These are phyloP conservation scores for Russula vinacea DNA, from an alignment of 768 basidiomycete genomes.

Conservation along the genomic window DNA sequence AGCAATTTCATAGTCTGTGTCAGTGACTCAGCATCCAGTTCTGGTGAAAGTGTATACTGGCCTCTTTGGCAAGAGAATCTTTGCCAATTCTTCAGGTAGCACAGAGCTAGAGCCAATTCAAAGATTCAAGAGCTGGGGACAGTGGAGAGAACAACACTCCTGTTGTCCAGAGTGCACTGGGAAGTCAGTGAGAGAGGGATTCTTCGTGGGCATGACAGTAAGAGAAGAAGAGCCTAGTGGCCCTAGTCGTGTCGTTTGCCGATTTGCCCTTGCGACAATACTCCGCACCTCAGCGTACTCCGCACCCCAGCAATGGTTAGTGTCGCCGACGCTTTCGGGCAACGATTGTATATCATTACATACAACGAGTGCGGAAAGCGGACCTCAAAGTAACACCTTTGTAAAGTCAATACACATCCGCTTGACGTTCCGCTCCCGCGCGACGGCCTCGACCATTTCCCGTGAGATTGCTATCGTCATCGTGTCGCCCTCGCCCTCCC, in stretches of 20 bases:
- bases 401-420: constrained; percentile 58
- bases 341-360: neutral
- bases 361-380: neutral
- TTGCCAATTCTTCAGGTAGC: no score
- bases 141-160: neutral
- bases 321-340: neutral
- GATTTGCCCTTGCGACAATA: neutral
- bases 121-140: neutral
- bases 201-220: neutral
- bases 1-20: no score
- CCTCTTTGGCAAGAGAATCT: no score
- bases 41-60: no score
- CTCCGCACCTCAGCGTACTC: no score
- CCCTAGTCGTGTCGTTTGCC: neutral
- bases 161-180: neutral
- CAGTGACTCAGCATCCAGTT: no score
- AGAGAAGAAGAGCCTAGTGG: neutral
- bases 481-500: constrained; percentile 34
- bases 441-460: constrained; percentile 66
- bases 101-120: neutral
- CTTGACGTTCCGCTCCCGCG: constrained; percentile 67
- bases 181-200: neutral
- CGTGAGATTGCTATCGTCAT: constrained; percentile 57
- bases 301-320: neutral
- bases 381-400: constrained; percentile 50